Evolutionary conservation across 2,329 filamentous ascomycete genomes (phyloP).

Genomic region (Pestalotiopsis sp.): DNA sequence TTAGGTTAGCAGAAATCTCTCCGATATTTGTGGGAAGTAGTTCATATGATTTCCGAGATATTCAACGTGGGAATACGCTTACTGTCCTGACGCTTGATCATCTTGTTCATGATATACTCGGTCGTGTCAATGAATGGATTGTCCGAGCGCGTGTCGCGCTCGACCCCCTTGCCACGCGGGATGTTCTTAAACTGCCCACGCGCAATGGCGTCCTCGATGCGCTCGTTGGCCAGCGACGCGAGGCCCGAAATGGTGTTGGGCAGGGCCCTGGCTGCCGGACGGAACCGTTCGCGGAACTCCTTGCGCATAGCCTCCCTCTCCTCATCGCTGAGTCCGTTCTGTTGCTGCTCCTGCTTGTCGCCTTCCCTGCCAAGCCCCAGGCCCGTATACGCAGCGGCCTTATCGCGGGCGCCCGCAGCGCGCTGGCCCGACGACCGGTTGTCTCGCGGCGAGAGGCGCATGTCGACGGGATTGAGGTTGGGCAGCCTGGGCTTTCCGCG

Average conservation of each 20-base stretch:
- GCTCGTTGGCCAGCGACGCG: slow-evolving; percentile 81
- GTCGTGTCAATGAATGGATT: slow-evolving; percentile 95
- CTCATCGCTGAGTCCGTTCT: slow-evolving; percentile 62
- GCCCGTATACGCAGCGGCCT: slow-evolving; percentile 52
- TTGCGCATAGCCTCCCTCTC: slow-evolving; percentile 73
- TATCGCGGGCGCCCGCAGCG: slow-evolving; percentile 58
- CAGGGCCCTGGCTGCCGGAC: slow-evolving; percentile 69
- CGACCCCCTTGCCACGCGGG: slow-evolving; percentile 75
- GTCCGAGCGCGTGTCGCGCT: slow-evolving; percentile 78
- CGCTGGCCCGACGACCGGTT: slow-evolving; percentile 46
- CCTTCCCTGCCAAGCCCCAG: slow-evolving; percentile 37
- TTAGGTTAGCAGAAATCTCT: neutral
- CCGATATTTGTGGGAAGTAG: neutral
- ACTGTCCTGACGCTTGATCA: slow-evolving; percentile 90
- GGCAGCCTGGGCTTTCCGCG: slow-evolving; percentile 48
- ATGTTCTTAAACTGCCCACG: slow-evolving; percentile 87
- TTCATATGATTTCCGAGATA: neutral
- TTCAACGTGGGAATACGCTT: neutral
- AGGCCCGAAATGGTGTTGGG: slow-evolving; percentile 79
- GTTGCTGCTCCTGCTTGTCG: slow-evolving; percentile 38
- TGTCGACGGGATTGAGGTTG: slow-evolving; percentile 49
- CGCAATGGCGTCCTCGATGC: slow-evolving; percentile 90
- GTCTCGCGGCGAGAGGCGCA: slow-evolving; percentile 46
- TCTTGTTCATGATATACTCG: slow-evolving; percentile 98
- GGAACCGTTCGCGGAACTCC: slow-evolving; percentile 81